These are phyloP conservation scores for Scleromitrula shiraiana DNA, from an alignment of 2,329 filamentous ascomycete species.

Conservation along the genomic window DNA sequence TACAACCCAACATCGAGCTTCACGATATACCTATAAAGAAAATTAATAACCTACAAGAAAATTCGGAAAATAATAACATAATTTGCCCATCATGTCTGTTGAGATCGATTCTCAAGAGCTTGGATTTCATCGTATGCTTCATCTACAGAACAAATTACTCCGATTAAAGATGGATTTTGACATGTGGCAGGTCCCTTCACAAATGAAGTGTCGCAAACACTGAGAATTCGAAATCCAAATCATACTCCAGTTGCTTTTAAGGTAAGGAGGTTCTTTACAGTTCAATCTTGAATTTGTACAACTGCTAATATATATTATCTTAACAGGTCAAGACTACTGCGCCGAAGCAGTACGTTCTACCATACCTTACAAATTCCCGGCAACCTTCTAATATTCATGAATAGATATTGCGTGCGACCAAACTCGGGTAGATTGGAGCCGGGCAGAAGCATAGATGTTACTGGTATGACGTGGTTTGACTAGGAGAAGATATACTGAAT, in stretches of 20 bases:
- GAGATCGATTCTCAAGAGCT: slow-evolving; percentile 88
- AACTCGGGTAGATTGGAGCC: slow-evolving; percentile 95
- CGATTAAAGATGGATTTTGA: slow-evolving; percentile 11
- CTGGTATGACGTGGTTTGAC: slow-evolving; percentile 52
- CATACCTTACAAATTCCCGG: not conserved
- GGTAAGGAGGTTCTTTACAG: slow-evolving; percentile 36
- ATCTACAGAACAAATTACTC: slow-evolving; percentile 4
- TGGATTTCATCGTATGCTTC: slow-evolving; percentile 76
- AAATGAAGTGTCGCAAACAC: slow-evolving; percentile 54
- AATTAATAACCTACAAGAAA: not conserved
- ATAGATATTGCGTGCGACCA: slow-evolving; percentile 91
- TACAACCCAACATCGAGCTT: not conserved
- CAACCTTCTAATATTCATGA: slow-evolving; percentile 6
- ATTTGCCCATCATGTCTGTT: slow-evolving; percentile 68
- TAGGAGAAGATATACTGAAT: not conserved
- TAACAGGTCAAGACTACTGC: slow-evolving; percentile 94
- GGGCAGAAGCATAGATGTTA: slow-evolving; percentile 82
- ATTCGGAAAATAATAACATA: slow-evolving; percentile 2
- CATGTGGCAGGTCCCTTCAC: slow-evolving; percentile 52
- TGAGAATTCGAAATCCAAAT: slow-evolving; percentile 59
- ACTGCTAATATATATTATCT: not conserved
- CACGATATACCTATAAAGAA: not conserved
- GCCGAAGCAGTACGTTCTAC: slow-evolving; percentile 77
- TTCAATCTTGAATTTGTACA: slow-evolving; percentile 14
- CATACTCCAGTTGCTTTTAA: slow-evolving; percentile 60